Evolutionary conservation across 371 early-diverging fungal species (phyloP), one percentile per base, ranked within the genome.

Genomic region (Mucor sp.): DNA sequence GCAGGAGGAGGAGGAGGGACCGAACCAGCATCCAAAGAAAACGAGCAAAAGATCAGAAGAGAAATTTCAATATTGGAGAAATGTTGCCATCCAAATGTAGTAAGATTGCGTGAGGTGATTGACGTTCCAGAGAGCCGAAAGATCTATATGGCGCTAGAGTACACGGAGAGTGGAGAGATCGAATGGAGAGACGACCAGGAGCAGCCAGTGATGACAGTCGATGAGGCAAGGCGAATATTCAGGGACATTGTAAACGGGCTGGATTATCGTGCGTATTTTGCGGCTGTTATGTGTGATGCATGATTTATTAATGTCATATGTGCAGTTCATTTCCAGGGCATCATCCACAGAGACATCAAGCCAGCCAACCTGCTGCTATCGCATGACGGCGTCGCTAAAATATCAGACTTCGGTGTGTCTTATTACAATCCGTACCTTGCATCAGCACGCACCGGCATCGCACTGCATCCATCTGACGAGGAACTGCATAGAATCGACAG

Each of bases 1-100:
- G 55, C n/a, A n/a, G 30, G 30, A 30, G 30, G 30, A 6, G 37
- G 37, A 37, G 41, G 5, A 48, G 55, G 58, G 11, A 50, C 69
- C 25, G 77, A 74, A 11, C 33, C 69, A 41, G 27, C 69, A 56
- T 41, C 74, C 59, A 74, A 74, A 61, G 82, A 85, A 37, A 91
- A 93, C 61, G 90, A 95, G 63, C 92, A 94, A 74, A 96, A 96
- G 76, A 94, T 97, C 58, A 89, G 91, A 67, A 86, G 93, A 28
- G 99, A 98, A 74, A 95, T 98, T 65, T 94, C 97, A 23, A 97
- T 98, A 62, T 80, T 98, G 62, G 95, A 97, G 78, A 97, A 97
- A 77, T 94, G 95, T 73, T 81, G 85, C 27, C 99, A 98, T 69
- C 96, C 96, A 1, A 91, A 98, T 68, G 93, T 98, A 28, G 96